Percentiles rank a stretch among this genome's conserved stretches.
Evolutionary conservation across 139 green algal genomes (phyloP).

Genomic region (Axilococcus clingmanii): DNA sequence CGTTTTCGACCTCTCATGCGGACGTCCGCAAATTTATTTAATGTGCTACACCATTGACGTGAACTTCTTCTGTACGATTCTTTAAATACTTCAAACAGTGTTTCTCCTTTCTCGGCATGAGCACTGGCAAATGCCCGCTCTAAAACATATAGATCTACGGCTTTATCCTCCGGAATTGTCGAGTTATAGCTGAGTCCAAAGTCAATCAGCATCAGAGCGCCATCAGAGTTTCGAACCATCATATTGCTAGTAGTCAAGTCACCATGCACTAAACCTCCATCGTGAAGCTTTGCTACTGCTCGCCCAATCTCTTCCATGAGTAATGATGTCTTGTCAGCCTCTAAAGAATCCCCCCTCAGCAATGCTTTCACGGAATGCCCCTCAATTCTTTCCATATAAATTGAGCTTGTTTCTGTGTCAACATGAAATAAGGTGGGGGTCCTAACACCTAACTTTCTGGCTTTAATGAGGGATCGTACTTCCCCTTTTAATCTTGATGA

Average conservation of each 20-base stretch:
- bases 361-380: slow-evolving; percentile 55
- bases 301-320: slow-evolving; percentile 51
- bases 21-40: slow-evolving; percentile 77
- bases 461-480: slow-evolving; percentile 47
- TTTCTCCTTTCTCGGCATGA: slow-evolving; percentile 31
- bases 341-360: slow-evolving; percentile 12
- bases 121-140: slow-evolving; percentile 72
- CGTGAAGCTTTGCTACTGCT: slow-evolving; percentile 68
- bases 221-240: slow-evolving; percentile 18
- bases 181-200: slow-evolving; percentile 74
- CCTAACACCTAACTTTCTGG: slow-evolving; percentile 57
- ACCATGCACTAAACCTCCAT: slow-evolving; percentile 81
- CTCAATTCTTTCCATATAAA: slow-evolving; percentile 61
- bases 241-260: slow-evolving; percentile 88
- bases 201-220: slow-evolving; percentile 69
- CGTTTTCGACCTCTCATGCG: slow-evolving; percentile 67
- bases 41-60: slow-evolving; percentile 51
- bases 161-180: slow-evolving; percentile 58
- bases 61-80: slow-evolving; percentile 56
- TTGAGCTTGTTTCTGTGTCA: slow-evolving; percentile 34
- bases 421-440: slow-evolving; percentile 58
- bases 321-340: slow-evolving; percentile 14
- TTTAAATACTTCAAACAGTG: slow-evolving; percentile 57
- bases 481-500: slow-evolving; percentile 52
- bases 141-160: slow-evolving; percentile 83